Conservation (phyloP, 768 basidiomycete genomes). For the Lyophyllum shimeji region DNA sequence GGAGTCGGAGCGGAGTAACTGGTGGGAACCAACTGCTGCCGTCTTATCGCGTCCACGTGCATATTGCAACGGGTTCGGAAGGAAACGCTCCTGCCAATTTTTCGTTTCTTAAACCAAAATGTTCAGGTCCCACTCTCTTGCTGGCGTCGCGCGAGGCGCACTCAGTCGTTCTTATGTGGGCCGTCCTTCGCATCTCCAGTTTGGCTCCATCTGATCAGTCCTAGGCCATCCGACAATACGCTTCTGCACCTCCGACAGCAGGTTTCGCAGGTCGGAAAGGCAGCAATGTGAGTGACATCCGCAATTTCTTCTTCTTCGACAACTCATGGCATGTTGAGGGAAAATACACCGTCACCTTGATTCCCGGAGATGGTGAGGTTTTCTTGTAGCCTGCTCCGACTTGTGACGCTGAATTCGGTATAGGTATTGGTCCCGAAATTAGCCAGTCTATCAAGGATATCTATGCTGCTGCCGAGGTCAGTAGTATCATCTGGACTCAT, state of each 20-base stretch:
- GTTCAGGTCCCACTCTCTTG: slow-evolving; percentile 56
- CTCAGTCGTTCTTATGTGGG: slow-evolving; percentile 49
- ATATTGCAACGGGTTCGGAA: slow-evolving; percentile 13
- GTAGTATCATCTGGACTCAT: slow-evolving; percentile 11
- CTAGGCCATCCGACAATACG: slow-evolving; percentile 48
- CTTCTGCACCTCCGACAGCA: slow-evolving; percentile 81
- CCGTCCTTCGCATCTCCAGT: neutral
- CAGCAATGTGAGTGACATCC: slow-evolving; percentile 62
- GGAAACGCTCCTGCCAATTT: slow-evolving; percentile 17
- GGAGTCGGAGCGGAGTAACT: neutral
- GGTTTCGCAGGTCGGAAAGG: slow-evolving; percentile 90
- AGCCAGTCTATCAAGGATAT: slow-evolving; percentile 94
- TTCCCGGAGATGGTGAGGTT: slow-evolving; percentile 89
- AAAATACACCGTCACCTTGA: slow-evolving; percentile 94
- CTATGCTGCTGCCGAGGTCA: slow-evolving; percentile 82
- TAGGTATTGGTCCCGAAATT: slow-evolving; percentile 99
- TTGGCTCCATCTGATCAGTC: slow-evolving; percentile 9
- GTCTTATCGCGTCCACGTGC: slow-evolving; percentile 20
- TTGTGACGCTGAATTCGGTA: slow-evolving; percentile 12
- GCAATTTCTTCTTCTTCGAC: neutral
- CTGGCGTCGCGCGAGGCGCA: slow-evolving; percentile 55
- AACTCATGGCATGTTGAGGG: slow-evolving; percentile 52
- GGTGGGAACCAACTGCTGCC: too few species aligned
- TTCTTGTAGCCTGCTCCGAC: slow-evolving; percentile 4
- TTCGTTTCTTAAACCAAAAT: slow-evolving; percentile 38